Conservation (phyloP, 2,329 filamentous ascomycete genomes). For the Nigrograna mackinnonii region DNA sequence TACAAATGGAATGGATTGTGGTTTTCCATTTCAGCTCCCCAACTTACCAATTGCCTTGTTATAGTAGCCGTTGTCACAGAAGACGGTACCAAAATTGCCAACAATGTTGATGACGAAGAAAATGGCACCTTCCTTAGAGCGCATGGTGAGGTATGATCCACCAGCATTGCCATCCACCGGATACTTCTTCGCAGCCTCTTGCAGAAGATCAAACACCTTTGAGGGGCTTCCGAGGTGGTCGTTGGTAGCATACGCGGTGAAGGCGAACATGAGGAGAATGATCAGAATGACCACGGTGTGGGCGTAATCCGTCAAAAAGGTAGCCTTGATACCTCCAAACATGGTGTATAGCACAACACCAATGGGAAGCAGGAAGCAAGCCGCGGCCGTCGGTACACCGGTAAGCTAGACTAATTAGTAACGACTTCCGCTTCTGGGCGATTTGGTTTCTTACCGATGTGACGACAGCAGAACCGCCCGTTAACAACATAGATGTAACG, state of each 20-base stretch:
- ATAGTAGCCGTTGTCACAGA: slow-evolving; percentile 85
- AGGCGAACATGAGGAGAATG: slow-evolving; percentile 83
- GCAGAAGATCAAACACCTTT: slow-evolving; percentile 77
- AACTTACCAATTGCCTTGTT: slow-evolving; percentile 80
- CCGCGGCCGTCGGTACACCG: slow-evolving; percentile 76
- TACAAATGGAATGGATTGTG: slow-evolving; percentile 2
- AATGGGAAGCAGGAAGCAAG: slow-evolving; percentile 80
- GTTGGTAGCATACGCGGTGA: slow-evolving; percentile 79
- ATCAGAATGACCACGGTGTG: slow-evolving; percentile 85
- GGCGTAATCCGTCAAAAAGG: slow-evolving; percentile 77
- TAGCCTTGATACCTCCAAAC: slow-evolving; percentile 72
- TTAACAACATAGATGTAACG: slow-evolving; percentile 86
- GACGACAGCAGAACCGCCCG: slow-evolving; percentile 75
- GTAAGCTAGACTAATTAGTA: slow-evolving; percentile 64
- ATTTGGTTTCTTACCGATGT: slow-evolving; percentile 21
- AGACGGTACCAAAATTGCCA: slow-evolving; percentile 82
- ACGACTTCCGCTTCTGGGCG: not conserved
- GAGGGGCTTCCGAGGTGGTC: slow-evolving; percentile 73
- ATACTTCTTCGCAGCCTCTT: slow-evolving; percentile 68
- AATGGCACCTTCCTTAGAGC: slow-evolving; percentile 76
- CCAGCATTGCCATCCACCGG: slow-evolving; percentile 79
- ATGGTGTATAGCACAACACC: slow-evolving; percentile 82
- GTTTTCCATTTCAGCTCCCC: too few relatives aligned
- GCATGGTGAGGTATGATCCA: slow-evolving; percentile 87
- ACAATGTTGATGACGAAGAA: slow-evolving; percentile 93